Evolutionary conservation across 2,329 filamentous ascomycete genomes (phyloP).

Genomic region (Botrytis pseudocinerea): DNA sequence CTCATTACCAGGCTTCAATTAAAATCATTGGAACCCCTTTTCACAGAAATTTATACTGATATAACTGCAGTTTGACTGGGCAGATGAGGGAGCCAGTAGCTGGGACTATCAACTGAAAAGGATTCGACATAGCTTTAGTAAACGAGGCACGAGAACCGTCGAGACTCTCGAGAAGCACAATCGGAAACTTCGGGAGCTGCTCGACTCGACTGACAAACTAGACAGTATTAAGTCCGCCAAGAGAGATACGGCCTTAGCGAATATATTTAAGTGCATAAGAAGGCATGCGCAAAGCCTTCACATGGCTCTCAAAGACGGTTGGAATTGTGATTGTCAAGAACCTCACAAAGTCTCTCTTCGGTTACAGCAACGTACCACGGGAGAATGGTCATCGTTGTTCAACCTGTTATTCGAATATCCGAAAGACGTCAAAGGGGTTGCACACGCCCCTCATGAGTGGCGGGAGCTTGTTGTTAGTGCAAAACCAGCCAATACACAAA

Average conservation of each 20-base stretch:
- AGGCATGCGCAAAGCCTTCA: constrained; percentile 33
- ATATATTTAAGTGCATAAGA: constrained; percentile 33
- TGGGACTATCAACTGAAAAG: constrained; percentile 36
- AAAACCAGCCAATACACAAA: background rate
- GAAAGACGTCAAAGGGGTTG: background rate
- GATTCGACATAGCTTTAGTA: constrained; percentile 33
- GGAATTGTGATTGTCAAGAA: constrained; percentile 32
- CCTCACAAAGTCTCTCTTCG: constrained; percentile 30
- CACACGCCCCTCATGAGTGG: background rate
- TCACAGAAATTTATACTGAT: constrained; percentile 11
- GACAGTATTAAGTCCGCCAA: constrained; percentile 27
- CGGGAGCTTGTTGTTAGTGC: background rate
- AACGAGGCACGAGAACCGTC: constrained; percentile 29
- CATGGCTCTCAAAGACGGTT: constrained; percentile 30
- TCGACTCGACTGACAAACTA: constrained; percentile 30
- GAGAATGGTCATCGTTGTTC: constrained; percentile 22
- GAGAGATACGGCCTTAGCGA: constrained; percentile 32
- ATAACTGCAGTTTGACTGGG: constrained; percentile 33
- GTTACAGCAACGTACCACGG: constrained; percentile 30
- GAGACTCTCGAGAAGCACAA: constrained; percentile 30
- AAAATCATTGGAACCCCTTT: no score
- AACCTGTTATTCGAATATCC: constrained; percentile 6
- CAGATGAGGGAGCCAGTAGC: constrained; percentile 27
- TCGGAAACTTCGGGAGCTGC: constrained; percentile 29
- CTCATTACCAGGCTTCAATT: no score